Evolutionary conservation across 768 basidiomycete species (phyloP).

Genomic region (Melanogaster broomeanus): DNA sequence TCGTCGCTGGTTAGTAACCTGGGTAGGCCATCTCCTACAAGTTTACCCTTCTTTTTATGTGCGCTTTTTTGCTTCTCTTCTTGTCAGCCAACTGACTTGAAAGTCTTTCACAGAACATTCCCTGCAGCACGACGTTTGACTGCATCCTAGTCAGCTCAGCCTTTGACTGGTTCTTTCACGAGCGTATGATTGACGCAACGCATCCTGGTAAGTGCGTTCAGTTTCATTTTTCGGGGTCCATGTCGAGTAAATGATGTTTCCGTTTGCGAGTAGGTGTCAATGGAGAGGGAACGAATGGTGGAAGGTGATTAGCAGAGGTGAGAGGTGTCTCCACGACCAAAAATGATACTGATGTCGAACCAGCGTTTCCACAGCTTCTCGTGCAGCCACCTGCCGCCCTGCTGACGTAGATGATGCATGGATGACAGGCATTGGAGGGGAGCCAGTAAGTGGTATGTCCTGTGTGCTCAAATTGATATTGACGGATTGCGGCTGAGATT

Average conservation of each 20-base stretch:
- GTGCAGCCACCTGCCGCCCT: too few species aligned
- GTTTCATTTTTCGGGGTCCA: background rate
- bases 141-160: constrained; percentile 11
- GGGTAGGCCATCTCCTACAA: constrained; percentile 19
- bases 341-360: background rate
- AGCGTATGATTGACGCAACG: background rate
- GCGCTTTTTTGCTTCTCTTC: too few species aligned
- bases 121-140: constrained; percentile 8
- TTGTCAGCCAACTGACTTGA: too few species aligned
- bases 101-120: too few species aligned
- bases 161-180: constrained; percentile 1
- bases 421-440: too few species aligned
- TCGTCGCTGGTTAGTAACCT: constrained; percentile 19
- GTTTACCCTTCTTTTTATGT: constrained; percentile 2
- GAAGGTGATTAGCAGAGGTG: background rate
- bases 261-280: background rate
- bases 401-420: too few species aligned
- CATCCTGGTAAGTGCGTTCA: background rate
- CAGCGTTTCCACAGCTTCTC: too few species aligned
- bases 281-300: background rate
- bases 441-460: too few species aligned
- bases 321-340: background rate
- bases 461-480: background rate
- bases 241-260: background rate
- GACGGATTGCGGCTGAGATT: background rate